phyloP scores from a whole-genome alignment of 1,284 basidiomycete species.

The Pholiota adiposa region DNA sequence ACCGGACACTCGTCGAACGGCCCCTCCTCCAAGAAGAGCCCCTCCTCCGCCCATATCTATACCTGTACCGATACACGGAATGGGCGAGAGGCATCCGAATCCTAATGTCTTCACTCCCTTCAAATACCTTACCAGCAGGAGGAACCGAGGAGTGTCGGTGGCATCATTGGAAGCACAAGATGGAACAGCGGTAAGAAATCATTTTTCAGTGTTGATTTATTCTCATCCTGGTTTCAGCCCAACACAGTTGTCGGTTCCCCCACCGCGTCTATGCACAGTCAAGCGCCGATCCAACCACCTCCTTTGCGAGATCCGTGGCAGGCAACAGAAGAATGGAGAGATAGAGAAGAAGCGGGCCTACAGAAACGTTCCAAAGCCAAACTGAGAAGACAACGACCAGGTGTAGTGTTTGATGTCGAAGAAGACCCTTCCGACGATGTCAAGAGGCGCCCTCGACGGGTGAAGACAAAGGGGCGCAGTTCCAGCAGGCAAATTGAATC shows the following conservation, averaged over 20 bases:
- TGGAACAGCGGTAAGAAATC: conserved; percentile 67
- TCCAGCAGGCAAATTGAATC: neutral
- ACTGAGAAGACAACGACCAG: conserved; percentile 59
- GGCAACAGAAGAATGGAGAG: conserved; percentile 71
- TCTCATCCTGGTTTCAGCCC: conserved; percentile 41
- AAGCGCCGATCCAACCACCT: conserved; percentile 59
- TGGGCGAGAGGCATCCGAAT: conserved; percentile 42
- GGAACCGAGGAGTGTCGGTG: conserved; percentile 69
- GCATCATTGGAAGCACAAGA: conserved; percentile 76
- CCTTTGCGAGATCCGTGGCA: conserved; percentile 61
- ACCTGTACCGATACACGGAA: conserved; percentile 27
- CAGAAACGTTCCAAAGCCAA: conserved; percentile 39
- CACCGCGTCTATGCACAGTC: conserved; percentile 68
- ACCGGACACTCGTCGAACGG: conserved; percentile 23
- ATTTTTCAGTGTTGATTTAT: conserved; percentile 5
- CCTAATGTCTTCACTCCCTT: conserved; percentile 63
- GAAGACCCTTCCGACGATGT: conserved; percentile 49
- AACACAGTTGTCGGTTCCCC: conserved; percentile 77
- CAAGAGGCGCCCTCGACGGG: conserved; percentile 24
- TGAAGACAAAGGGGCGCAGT: conserved; percentile 12
- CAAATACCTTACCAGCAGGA: conserved; percentile 59
- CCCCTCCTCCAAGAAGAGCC: conserved; percentile 25
- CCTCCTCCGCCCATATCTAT: conserved; percentile 25
- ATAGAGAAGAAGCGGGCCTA: conserved; percentile 35
- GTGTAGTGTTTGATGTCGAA: conserved; percentile 70